Conservation (phyloP, 345 rosid species). For the Anastatica hierochuntica region DNA sequence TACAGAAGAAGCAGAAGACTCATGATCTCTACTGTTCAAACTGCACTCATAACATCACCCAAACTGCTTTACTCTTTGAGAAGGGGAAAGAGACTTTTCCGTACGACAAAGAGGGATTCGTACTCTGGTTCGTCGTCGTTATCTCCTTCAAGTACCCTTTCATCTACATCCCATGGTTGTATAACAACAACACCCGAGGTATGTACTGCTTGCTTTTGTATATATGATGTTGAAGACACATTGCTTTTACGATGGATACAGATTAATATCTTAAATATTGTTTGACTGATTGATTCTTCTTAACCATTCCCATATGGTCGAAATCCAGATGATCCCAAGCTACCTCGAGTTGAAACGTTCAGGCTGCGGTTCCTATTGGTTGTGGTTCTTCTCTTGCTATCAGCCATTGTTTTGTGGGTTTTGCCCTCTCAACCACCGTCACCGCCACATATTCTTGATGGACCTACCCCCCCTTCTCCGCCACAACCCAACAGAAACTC, state of each 20-base stretch:
- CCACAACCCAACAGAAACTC: no score
- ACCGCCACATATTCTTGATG: not conserved
- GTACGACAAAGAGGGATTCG: not conserved
- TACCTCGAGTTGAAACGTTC: not conserved
- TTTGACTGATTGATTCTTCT: not conserved
- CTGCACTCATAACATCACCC: not conserved
- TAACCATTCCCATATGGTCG: not conserved
- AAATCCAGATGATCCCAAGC: no score
- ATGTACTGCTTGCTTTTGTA: not conserved
- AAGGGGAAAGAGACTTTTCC: not conserved
- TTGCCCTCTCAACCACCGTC: not conserved
- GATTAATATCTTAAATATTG: not conserved
- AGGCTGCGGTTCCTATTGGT: not conserved
- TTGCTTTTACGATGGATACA: no score
- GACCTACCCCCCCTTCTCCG: no score
- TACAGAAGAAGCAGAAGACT: not conserved
- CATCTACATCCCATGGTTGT: not conserved
- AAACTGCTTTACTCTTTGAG: not conserved
- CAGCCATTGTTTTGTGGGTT: not conserved
- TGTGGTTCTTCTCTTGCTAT: not conserved
- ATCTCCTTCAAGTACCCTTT: not conserved
- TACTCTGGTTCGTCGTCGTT: not conserved
- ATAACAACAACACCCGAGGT: not conserved
- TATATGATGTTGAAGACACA: not conserved
- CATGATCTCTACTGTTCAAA: conserved; percentile 2